Conservation (phyloP, 2,329 filamentous ascomycete genomes). For the Elsinoe perseae region DNA sequence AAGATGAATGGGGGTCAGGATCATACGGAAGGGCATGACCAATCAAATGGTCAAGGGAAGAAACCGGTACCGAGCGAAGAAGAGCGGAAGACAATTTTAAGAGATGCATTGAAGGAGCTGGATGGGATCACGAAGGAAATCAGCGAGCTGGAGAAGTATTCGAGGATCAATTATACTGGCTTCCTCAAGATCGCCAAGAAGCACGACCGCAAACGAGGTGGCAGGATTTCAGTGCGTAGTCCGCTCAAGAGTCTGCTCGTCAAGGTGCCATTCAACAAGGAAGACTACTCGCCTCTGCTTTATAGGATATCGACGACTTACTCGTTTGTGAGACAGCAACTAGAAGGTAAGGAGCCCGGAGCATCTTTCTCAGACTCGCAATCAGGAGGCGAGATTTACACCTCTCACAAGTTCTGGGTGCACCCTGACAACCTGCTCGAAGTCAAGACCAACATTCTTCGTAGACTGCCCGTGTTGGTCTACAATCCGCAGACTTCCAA, state of each 20-base stretch:
- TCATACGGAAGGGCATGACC: conserved; percentile 29
- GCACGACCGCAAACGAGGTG: conserved; percentile 87
- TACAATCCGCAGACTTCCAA: conserved; percentile 86
- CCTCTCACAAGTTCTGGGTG: conserved; percentile 92
- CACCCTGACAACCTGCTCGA: conserved; percentile 92
- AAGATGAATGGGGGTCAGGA: conserved; percentile 22
- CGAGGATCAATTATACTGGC: conserved; percentile 92
- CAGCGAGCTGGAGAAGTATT: conserved; percentile 89
- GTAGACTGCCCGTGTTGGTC: conserved; percentile 80
- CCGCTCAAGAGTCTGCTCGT: conserved; percentile 84
- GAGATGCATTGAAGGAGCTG: conserved; percentile 68
- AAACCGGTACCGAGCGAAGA: conserved; percentile 32
- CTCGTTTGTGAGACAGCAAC: conserved; percentile 79
- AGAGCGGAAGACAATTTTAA: conserved; percentile 48
- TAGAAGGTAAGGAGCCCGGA: conserved; percentile 48
- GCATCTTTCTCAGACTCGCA: conserved; percentile 38
- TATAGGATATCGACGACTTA: conserved; percentile 91
- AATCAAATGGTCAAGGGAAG: conserved; percentile 26
- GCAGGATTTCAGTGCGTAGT: conserved; percentile 69
- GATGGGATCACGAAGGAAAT: conserved; percentile 84
- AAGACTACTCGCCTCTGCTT: conserved; percentile 83
- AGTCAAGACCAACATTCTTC: conserved; percentile 91
- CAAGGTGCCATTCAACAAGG: conserved; percentile 89
- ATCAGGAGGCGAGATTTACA: conserved; percentile 57
- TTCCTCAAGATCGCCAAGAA: conserved; percentile 99